Evolutionary conservation across 495 filamentous ascomycete species (phyloP).

Genomic region (Neurospora discreta): DNA sequence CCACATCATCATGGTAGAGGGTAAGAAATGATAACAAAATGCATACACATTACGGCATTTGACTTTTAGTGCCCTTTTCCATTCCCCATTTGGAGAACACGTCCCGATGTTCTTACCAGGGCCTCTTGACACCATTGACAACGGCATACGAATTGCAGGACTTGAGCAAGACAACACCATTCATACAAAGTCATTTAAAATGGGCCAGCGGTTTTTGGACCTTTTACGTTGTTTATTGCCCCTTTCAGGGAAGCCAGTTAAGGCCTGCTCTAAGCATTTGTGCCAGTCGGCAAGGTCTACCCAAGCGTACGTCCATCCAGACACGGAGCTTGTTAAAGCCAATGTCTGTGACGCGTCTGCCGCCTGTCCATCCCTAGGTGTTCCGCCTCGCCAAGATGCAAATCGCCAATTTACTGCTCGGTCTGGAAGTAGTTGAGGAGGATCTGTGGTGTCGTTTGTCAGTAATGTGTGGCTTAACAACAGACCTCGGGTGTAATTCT

Average conservation of each 20-base stretch:
- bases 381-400: background rate
- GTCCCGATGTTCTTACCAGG: background rate
- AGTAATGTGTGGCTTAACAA: background rate
- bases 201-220: background rate
- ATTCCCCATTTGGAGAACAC: background rate
- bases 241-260: constrained; percentile 10
- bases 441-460: constrained; percentile 40
- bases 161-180: constrained; percentile 3
- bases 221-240: constrained; percentile 15
- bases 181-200: background rate
- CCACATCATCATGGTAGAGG: constrained; percentile 81
- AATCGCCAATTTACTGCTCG: constrained; percentile 37
- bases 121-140: no score
- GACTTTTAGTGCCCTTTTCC: background rate
- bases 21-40: constrained; percentile 1
- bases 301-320: constrained; percentile 26
- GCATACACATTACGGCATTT: background rate
- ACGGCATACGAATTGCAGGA: background rate
- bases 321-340: background rate
- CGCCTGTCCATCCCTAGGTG: background rate
- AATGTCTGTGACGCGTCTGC: background rate
- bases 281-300: constrained; percentile 21
- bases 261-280: constrained; percentile 18
- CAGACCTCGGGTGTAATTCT: background rate
- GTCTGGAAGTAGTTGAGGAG: constrained; percentile 99